Conservation (phyloP, 306 rosid genomes). For the Cucumis hystrix region DNA sequence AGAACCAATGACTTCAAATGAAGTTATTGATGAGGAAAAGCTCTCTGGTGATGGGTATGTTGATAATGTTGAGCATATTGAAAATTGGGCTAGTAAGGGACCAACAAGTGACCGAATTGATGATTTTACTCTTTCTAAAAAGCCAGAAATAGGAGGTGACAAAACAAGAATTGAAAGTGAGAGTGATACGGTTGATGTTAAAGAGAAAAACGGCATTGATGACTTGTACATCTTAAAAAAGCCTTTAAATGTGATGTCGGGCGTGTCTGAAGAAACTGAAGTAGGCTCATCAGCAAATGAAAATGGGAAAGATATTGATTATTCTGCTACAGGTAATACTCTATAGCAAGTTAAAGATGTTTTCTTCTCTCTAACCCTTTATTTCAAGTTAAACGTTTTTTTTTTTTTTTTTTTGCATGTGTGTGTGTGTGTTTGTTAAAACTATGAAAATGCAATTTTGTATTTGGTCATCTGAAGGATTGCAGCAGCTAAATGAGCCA, state of each 20-base stretch:
- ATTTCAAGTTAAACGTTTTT: not conserved
- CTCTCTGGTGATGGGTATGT: conserved; percentile 13
- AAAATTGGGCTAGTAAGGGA: conserved; percentile 21
- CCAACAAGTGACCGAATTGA: conserved; percentile 15
- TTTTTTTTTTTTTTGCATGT: not conserved
- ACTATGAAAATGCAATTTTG: not conserved
- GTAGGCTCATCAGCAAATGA: conserved; percentile 9
- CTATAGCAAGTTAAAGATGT: not conserved
- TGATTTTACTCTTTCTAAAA: conserved; percentile 33
- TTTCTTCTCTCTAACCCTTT: not conserved
- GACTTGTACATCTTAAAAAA: conserved; percentile 2
- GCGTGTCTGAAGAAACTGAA: conserved; percentile 11
- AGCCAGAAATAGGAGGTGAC: conserved; percentile 23
- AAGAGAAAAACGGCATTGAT: conserved; percentile 4
- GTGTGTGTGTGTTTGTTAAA: not conserved
- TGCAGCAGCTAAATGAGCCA: conserved; percentile 38
- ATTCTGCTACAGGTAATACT: conserved; percentile 25
- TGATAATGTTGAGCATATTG: conserved; percentile 16
- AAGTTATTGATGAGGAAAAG: conserved; percentile 19
- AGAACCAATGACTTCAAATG: conserved; percentile 18
- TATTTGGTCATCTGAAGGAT: conserved; percentile 37
- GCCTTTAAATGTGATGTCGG: not conserved
- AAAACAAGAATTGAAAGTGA: conserved; percentile 12
- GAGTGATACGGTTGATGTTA: conserved; percentile 12
- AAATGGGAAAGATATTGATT: conserved; percentile 11